phyloP scores from a whole-genome alignment of 352 stramenopile genomes.

The Phytophthora lateralis region DNA sequence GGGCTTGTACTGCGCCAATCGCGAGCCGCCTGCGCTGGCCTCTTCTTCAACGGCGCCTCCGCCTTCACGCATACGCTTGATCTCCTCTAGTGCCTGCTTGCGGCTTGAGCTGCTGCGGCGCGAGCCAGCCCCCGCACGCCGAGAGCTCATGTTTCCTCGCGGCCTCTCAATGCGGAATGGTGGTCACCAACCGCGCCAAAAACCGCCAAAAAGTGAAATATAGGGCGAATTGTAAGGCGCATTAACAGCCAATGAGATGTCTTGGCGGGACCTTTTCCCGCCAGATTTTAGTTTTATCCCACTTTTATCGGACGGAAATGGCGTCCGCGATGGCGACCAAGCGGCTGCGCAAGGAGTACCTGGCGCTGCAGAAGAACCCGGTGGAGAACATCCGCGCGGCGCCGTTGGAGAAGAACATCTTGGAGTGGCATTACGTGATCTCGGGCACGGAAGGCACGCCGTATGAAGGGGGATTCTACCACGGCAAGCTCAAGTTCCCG shows the following conservation, averaged over 20 bases:
- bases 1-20: conserved; percentile 75
- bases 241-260: conserved; percentile 10
- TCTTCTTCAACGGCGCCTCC: conserved; percentile 4
- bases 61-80: conserved; percentile 71
- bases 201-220: conserved; percentile 8
- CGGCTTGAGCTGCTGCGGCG: conserved; percentile 46
- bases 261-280: conserved; percentile 5
- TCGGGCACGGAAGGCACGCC: conserved; percentile 56
- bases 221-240: background rate
- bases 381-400: conserved; percentile 87
- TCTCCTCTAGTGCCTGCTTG: conserved; percentile 74
- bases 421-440: conserved; percentile 97
- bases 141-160: conserved; percentile 56
- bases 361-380: conserved; percentile 86
- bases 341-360: conserved; percentile 92
- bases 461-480: conserved; percentile 91
- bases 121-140: conserved; percentile 39
- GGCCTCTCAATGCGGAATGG: conserved; percentile 14
- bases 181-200: conserved; percentile 19
- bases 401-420: conserved; percentile 92
- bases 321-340: conserved; percentile 83
- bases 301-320: conserved; percentile 10
- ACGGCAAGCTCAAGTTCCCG: conserved; percentile 92
- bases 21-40: conserved; percentile 27
- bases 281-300: conserved; percentile 6